Percentiles rank a stretch among this genome's conserved stretches.
Evolutionary conservation across 305 asterid species (phyloP).

Genomic region (Fraxinus angustifolia): DNA sequence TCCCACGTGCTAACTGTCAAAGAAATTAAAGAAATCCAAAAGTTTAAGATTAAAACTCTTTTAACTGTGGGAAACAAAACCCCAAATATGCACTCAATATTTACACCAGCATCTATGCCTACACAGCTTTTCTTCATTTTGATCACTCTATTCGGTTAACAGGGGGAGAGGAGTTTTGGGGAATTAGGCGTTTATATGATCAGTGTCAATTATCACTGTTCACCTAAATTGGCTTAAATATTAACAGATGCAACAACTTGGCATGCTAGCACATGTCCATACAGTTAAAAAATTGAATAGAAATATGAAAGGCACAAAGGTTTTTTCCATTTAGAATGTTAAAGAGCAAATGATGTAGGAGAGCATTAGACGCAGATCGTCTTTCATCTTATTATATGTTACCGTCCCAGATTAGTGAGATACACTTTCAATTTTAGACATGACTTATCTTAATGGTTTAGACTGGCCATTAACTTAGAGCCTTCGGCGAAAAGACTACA

Average conservation of each 20-base stretch:
- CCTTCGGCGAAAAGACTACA: not conserved
- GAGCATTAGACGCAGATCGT: not conserved
- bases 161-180: not conserved
- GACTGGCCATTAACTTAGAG: not conserved
- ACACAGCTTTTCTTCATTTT: not conserved
- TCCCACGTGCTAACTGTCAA: not conserved
- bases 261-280: not conserved
- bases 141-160: not conserved
- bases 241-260: not conserved
- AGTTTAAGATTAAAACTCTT: not conserved
- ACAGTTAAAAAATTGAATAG: not conserved
- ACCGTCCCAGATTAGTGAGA: not conserved
- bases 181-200: not conserved
- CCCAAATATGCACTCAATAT: not conserved
- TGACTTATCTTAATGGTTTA: not conserved
- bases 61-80: not conserved
- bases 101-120: not conserved
- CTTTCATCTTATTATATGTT: not conserved
- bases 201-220: not conserved
- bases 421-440: not conserved
- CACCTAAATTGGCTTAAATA: not conserved
- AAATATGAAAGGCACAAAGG: not conserved
- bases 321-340: not conserved
- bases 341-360: not conserved
- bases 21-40: not conserved